Evolutionary conservation across 345 rosid species (phyloP).

Genomic region (Jatropha curcas): DNA sequence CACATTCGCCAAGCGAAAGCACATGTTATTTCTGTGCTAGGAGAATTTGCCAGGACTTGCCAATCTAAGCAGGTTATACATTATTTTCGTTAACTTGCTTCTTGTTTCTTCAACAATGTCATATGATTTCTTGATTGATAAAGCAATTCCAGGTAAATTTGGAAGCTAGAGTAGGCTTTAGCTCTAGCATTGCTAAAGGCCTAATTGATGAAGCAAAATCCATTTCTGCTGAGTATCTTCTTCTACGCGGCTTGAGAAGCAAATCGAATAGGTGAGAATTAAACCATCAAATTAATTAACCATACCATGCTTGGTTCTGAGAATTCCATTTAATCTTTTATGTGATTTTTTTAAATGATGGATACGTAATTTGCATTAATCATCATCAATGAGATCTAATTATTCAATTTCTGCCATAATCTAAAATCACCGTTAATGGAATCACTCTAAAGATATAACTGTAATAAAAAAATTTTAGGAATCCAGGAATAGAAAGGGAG

Average conservation of each 20-base stretch:
- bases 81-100: not conserved
- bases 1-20: conserved; percentile 75
- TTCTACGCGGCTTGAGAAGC: conserved; percentile 61
- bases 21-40: conserved; percentile 83
- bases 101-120: not conserved
- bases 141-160: conserved; percentile 52
- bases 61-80: conserved; percentile 56
- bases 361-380: too few relatives aligned
- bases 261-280: conserved; percentile 40
- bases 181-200: conserved; percentile 59
- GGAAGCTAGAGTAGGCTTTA: conserved; percentile 82
- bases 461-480: too few relatives aligned
- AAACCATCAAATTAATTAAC: not conserved
- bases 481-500: too few relatives aligned
- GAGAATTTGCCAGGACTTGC: conserved; percentile 60
- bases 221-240: conserved; percentile 65
- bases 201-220: conserved; percentile 72
- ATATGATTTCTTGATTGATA: too few relatives aligned
- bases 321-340: too few relatives aligned
- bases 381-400: too few relatives aligned
- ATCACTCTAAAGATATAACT: too few relatives aligned
- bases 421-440: too few relatives aligned
- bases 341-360: too few relatives aligned
- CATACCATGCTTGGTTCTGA: too few relatives aligned
- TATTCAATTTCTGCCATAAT: too few relatives aligned